phyloP scores from a whole-genome alignment of 345 rosid genomes.

The Balakata baccata region DNA sequence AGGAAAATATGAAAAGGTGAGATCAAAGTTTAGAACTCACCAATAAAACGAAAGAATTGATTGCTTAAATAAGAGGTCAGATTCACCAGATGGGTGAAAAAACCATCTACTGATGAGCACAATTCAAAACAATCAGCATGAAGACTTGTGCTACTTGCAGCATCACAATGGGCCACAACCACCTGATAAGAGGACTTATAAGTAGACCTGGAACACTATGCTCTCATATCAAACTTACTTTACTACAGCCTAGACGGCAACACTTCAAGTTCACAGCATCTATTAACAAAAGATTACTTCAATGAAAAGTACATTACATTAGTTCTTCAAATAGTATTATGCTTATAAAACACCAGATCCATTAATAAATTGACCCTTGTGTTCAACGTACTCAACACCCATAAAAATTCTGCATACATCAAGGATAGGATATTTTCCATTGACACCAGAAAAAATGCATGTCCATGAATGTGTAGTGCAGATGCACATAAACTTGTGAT shows the following conservation, averaged over 20 bases:
- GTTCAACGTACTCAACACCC: neutral
- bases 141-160: constrained; percentile 21
- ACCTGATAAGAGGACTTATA: constrained; percentile 33
- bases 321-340: neutral
- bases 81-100: constrained; percentile 37
- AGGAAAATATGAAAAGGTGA: neutral
- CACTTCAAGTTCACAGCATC: neutral
- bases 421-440: neutral
- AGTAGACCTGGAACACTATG: constrained; percentile 18
- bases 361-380: neutral
- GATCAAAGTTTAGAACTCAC: constrained; percentile 35
- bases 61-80: constrained; percentile 38
- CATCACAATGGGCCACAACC: constrained; percentile 17
- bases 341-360: neutral
- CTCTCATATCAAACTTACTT: constrained; percentile 4
- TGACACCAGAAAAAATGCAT: neutral
- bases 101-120: constrained; percentile 26
- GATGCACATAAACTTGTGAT: neutral
- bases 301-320: neutral
- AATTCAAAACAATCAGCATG: constrained; percentile 35
- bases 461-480: neutral
- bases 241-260: neutral
- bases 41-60: constrained; percentile 39
- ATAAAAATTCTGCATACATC: neutral
- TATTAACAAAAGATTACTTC: neutral